Evolutionary conservation across 192 early-diverging fungal genomes (phyloP), one percentile per base, ranked within the genome.

Genomic region (Coemansia javaensis): DNA sequence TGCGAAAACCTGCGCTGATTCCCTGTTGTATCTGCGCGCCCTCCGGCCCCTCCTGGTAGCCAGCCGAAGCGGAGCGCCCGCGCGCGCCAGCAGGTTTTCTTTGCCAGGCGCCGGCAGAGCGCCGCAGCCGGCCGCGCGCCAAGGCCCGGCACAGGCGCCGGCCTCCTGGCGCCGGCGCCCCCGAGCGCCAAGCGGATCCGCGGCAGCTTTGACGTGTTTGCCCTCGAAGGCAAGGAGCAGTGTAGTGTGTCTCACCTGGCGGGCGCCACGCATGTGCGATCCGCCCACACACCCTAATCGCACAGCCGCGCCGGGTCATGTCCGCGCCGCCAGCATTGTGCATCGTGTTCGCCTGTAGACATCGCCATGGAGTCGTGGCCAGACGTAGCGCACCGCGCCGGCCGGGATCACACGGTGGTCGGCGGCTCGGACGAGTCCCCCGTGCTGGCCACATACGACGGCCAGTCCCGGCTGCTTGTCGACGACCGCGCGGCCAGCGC

Each of bases 211-310:
- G 49, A 51, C 38, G 22, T 51, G 6, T 51, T 32, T 32, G 49
- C 49, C 14, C 49, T 51, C 2, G 49, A 40, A 23, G 49, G 49
- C 49, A 51, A 51, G 31, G 49, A 51, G 41, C 39, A 51, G 39
- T 51, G 49, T 51, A 32, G n/a, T n/a, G n/a, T n/a, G n/a, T n/a
- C n/a, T n/a, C n/a, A n/a, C n/a, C n/a, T n/a, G n/a, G n/a, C n/a
- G n/a, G 13, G 11, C 2, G 15, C 15, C 38, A 4, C 5, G 4
- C 38, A 21, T 40, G 11, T 40, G 20, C 5, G 8, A 20, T 20
- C 25, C 25, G 25, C 25, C 25, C 25, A 3, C 3, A 3, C 38
- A 40, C 38, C 20, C 38, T 40, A 40, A 40, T 3, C 25, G 25
- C 25, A n/a, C n/a, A n/a, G n/a, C n/a, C n/a, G n/a, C n/a, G n/a